Conservation (phyloP, 179 eudicot genomes). For the Silene coronaria region DNA sequence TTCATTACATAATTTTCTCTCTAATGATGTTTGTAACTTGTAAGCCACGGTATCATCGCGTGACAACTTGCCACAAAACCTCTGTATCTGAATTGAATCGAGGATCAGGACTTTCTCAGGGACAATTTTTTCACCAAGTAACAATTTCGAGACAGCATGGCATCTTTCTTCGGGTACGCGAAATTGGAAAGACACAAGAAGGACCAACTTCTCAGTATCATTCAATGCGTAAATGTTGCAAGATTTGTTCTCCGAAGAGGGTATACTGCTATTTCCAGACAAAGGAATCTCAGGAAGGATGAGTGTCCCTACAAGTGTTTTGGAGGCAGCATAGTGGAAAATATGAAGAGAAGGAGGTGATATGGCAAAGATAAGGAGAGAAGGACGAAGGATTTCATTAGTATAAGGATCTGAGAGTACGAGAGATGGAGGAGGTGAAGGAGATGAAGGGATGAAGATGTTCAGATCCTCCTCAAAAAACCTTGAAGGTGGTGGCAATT, state of each 20-base stretch:
- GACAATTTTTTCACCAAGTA: constrained; percentile 57
- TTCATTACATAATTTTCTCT: constrained; percentile 32
- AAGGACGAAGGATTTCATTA: constrained; percentile 48
- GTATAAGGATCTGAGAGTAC: constrained; percentile 43
- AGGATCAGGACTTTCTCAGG: constrained; percentile 69
- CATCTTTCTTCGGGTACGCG: constrained; percentile 68
- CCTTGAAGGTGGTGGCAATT: constrained; percentile 83
- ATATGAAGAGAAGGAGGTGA: constrained; percentile 69
- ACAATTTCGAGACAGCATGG: constrained; percentile 52
- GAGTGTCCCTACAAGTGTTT: constrained; percentile 68
- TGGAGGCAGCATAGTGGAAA: constrained; percentile 57
- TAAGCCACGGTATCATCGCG: constrained; percentile 66
- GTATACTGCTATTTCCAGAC: constrained; percentile 51
- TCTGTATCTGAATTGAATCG: constrained; percentile 66
- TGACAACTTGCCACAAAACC: constrained; percentile 73
- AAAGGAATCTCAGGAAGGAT: constrained; percentile 70
- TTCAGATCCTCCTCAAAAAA: constrained; percentile 84
- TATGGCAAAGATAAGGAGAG: constrained; percentile 73
- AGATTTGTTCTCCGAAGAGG: constrained; percentile 60
- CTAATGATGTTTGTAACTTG: constrained; percentile 66
- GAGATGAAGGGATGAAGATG: constrained; percentile 68
- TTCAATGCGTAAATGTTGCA: constrained; percentile 59
- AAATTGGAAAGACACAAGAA: constrained; percentile 54
- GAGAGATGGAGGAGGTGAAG: constrained; percentile 60
- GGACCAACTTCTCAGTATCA: constrained; percentile 37